Evolutionary conservation across 345 rosid genomes (phyloP).

Genomic region (Geranium rotundifolium): DNA sequence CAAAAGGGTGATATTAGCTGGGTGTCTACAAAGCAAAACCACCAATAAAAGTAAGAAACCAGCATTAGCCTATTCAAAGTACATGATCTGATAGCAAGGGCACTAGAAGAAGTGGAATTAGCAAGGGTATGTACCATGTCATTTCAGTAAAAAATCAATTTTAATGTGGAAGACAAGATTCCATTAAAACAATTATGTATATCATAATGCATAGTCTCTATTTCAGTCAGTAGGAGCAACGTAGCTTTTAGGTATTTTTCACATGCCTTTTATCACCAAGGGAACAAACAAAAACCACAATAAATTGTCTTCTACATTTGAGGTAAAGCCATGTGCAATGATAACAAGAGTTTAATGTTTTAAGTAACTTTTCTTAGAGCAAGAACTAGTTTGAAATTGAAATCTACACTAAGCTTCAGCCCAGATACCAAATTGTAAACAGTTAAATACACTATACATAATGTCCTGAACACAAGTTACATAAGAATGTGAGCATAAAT

Average conservation of each 20-base stretch:
- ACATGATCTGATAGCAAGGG: neutral
- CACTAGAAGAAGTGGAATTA: neutral
- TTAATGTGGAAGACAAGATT: neutral
- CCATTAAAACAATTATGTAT: neutral
- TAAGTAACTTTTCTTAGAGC: neutral
- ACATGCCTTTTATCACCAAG: too few species aligned
- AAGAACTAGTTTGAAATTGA: neutral
- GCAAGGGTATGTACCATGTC: neutral
- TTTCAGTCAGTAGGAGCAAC: neutral
- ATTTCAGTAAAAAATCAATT: too few species aligned
- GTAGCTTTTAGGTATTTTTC: neutral
- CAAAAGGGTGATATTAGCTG: constrained; percentile 92
- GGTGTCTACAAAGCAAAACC: constrained; percentile 43
- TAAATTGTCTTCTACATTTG: neutral
- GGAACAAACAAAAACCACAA: too few species aligned
- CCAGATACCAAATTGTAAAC: too few species aligned
- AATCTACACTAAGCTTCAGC: neutral
- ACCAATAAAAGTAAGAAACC: constrained; percentile 2
- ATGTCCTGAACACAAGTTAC: too few species aligned
- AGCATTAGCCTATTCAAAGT: neutral
- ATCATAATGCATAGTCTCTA: neutral
- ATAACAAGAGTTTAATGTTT: neutral
- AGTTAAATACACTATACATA: too few species aligned
- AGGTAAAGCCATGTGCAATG: neutral
- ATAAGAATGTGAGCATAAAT: neutral